Evolutionary conservation across 192 early-diverging fungal genomes (phyloP).

Genomic region (Rhizophlyctis rosea): DNA sequence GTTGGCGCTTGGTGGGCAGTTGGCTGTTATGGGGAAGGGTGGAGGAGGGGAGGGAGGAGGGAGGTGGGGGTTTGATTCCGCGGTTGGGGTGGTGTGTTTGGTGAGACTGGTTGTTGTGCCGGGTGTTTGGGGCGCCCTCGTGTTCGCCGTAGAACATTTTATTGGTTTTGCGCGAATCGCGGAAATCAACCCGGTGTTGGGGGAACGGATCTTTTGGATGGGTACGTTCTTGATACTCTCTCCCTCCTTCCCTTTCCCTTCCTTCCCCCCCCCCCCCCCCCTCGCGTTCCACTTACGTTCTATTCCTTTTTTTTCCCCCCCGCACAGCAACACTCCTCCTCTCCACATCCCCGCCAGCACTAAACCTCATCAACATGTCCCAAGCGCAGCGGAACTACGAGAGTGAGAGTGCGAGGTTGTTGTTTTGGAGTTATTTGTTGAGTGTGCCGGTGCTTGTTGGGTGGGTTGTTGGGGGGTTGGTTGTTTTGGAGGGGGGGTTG

Average conservation of each 20-base stretch:
- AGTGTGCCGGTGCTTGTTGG: conserved; percentile 16
- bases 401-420: conserved; percentile 11
- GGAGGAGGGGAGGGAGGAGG: background rate
- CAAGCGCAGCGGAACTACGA: conserved; percentile 30
- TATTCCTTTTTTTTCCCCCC: background rate
- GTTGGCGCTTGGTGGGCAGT: conserved; percentile 71
- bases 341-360: conserved; percentile 19
- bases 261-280: background rate
- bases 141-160: background rate
- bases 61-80: conserved; percentile 8
- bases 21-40: conserved; percentile 32
- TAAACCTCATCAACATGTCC: conserved; percentile 30
- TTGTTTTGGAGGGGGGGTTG: conserved; percentile 7
- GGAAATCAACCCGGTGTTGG: too few relatives aligned
- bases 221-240: conserved; percentile 2
- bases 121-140: background rate
- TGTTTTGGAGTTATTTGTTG: conserved; percentile 23
- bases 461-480: conserved; percentile 21
- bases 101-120: conserved; percentile 21
- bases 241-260: background rate
- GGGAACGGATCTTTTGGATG: conserved; percentile 18
- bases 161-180: conserved; percentile 16
- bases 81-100: conserved; percentile 11
- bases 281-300: background rate
- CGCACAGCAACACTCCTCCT: conserved; percentile 19